Base-by-base conservation (phyloP, 1,284 basidiomycete species). In the Ustilago vetiveriae region DNA sequence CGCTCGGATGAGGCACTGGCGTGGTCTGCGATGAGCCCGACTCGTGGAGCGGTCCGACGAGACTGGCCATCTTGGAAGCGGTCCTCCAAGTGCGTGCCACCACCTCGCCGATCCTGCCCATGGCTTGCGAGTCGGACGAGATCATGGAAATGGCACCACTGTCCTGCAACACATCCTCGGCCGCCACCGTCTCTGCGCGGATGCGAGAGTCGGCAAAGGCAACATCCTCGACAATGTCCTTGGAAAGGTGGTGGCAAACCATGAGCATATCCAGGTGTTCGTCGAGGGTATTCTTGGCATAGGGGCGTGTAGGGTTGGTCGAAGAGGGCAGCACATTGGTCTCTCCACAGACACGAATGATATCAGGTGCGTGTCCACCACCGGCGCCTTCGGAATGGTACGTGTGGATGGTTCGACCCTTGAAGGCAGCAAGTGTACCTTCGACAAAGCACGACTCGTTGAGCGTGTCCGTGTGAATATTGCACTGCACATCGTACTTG, bases 191-290 rank as follows among this genome's bases (percentile, higher is more conserved):
- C 84, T 98, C 95, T 2, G 88, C 92, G 22, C 95, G 88, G 69
- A 99, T 99, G 43, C 96, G 90, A 11, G 94, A 98, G 76, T 98
- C 95, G 7, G 96, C 95, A 80, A 99, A 99, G 0, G 92, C 89
- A 39, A 98, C 86, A 79, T 99, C 96, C 84, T 98, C 95, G 0
- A 90, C 88, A 33, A 82, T 82, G 37, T 75, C 73, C 32, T 72
- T 72, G n/a, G 59, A 67, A 26, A 83, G 63, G 33, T 83, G 82
- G 29, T 83, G 80, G 50, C 83, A 82, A 17, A 94, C 91, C 92
- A 98, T 97, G 32, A 97, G 86, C 94, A 97, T 97, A 79, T 98
- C 96, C 22, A 97, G 87, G 84, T 98, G 95, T 82, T 98, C 96
- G 75, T 98, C 94, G 4, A 98, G 85, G 0, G 96, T 99, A 81